Conservation (phyloP, 1,139 yeast genomes). For the Spencermartinsiella ligniputridi region DNA sequence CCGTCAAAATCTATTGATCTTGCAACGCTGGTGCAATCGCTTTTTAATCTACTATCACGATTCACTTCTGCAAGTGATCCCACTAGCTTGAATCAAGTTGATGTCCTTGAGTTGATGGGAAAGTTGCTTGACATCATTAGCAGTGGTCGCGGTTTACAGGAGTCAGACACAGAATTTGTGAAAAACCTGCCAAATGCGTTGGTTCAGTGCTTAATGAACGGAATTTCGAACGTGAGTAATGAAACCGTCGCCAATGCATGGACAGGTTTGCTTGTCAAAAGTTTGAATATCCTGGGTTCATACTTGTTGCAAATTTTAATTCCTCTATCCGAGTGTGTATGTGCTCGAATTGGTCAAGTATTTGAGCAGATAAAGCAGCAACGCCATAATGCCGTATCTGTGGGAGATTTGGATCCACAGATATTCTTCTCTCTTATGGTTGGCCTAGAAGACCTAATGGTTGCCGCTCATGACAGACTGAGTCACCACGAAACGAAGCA, state of each 20-base stretch:
- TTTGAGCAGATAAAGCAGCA: constrained; percentile 31
- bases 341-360: constrained; percentile 41
- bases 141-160: constrained; percentile 3
- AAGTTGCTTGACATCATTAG: constrained; percentile 1
- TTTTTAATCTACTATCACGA: neutral
- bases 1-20: neutral
- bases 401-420: constrained; percentile 15
- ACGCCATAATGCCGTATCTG: neutral
- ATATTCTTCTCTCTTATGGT: constrained; percentile 34
- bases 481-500: neutral
- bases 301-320: constrained; percentile 49
- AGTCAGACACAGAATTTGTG: neutral
- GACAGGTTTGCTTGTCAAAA: constrained; percentile 43
- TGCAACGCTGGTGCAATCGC: neutral
- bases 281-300: constrained; percentile 47
- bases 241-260: constrained; percentile 45
- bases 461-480: constrained; percentile 54
- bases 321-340: constrained; percentile 47
- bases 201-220: constrained; percentile 37
- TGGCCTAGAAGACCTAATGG: constrained; percentile 64
- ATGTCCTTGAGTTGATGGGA: neutral
- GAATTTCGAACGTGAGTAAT: constrained; percentile 31
- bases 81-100: neutral
- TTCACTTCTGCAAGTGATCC: neutral
- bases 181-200: constrained; percentile 6